Evolutionary conservation across 495 filamentous ascomycete genomes (phyloP).

Genomic region (Tuber calosporum): DNA sequence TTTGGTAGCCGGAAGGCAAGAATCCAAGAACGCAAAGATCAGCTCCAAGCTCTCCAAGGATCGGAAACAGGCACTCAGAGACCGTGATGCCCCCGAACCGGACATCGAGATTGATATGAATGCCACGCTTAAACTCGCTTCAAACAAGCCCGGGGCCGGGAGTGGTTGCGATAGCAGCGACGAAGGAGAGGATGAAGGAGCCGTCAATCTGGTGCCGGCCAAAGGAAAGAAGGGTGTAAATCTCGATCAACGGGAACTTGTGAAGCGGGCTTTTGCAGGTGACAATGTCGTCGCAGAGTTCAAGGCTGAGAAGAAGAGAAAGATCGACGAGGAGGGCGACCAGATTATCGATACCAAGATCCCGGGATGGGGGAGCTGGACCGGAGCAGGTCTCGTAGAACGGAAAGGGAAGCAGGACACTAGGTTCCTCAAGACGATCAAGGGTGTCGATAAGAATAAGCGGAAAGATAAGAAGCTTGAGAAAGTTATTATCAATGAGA

Average conservation of each 20-base stretch:
- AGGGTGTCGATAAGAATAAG: conserved; percentile 68
- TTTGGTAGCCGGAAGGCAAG: conserved; percentile 22
- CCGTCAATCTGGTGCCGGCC: conserved; percentile 34
- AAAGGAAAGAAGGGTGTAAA: conserved; percentile 13
- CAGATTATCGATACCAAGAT: conserved; percentile 76
- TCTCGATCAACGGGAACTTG: conserved; percentile 68
- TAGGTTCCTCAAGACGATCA: conserved; percentile 59
- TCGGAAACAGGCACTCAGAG: conserved; percentile 32
- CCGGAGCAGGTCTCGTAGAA: conserved; percentile 68
- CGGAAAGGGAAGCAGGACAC: conserved; percentile 54
- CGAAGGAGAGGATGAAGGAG: conserved; percentile 47
- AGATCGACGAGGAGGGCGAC: conserved; percentile 71
- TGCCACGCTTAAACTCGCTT: conserved; percentile 27
- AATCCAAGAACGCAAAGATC: conserved; percentile 32
- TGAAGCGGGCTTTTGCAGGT: conserved; percentile 79
- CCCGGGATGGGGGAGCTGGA: conserved; percentile 89
- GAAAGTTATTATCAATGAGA: conserved; percentile 88
- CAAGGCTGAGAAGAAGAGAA: conserved; percentile 66
- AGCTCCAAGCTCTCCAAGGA: conserved; percentile 38
- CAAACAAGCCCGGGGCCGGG: conserved; percentile 33
- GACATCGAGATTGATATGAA: conserved; percentile 40
- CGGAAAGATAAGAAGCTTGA: conserved; percentile 75
- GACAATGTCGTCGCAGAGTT: conserved; percentile 83
- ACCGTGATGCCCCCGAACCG: conserved; percentile 34
- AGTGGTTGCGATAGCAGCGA: conserved; percentile 48